A percentile compares a stretch with the other conserved stretches of the same genome.
phyloP scores from a whole-genome alignment of 1,139 yeast genomes.

The Magnusiomyces magnusii region DNA sequence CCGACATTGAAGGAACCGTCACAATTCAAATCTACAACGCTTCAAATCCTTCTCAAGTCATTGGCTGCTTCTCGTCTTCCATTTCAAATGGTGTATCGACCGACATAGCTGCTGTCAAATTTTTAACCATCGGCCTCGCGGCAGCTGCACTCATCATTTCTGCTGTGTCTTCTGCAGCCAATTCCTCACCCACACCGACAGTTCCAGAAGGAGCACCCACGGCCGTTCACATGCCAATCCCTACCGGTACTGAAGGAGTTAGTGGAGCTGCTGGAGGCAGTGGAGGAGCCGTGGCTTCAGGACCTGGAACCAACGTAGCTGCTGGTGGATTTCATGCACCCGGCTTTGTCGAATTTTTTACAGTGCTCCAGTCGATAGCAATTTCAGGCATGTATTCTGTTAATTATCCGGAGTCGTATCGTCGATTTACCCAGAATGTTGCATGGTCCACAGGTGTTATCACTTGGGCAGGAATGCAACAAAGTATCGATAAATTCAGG shows the following conservation, averaged over 20 bases:
- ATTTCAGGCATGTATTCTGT: conserved; percentile 32
- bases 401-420: conserved; percentile 30
- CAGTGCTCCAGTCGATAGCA: conserved; percentile 29
- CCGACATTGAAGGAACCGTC: conserved; percentile 31
- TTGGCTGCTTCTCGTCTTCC: conserved; percentile 30
- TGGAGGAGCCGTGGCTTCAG: conserved; percentile 7
- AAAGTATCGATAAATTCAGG: conserved; percentile 28
- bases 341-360: conserved; percentile 23
- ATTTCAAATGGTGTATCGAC: conserved; percentile 30
- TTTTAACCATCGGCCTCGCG: conserved; percentile 28
- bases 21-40: conserved; percentile 24
- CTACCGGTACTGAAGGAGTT: conserved; percentile 14
- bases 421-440: conserved; percentile 29
- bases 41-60: conserved; percentile 18
- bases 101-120: conserved; percentile 21
- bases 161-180: conserved; percentile 19
- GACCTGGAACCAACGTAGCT: conserved; percentile 18
- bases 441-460: conserved; percentile 32
- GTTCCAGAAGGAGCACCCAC: conserved; percentile 11
- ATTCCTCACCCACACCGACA: conserved; percentile 17
- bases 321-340: conserved; percentile 27
- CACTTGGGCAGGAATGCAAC: conserved; percentile 30
- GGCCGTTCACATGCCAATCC: background rate
- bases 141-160: conserved; percentile 26
- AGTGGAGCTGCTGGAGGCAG: conserved; percentile 14